phyloP scores from a whole-genome alignment of 371 early-diverging fungal genomes.

The Mucor lusitanicus region DNA sequence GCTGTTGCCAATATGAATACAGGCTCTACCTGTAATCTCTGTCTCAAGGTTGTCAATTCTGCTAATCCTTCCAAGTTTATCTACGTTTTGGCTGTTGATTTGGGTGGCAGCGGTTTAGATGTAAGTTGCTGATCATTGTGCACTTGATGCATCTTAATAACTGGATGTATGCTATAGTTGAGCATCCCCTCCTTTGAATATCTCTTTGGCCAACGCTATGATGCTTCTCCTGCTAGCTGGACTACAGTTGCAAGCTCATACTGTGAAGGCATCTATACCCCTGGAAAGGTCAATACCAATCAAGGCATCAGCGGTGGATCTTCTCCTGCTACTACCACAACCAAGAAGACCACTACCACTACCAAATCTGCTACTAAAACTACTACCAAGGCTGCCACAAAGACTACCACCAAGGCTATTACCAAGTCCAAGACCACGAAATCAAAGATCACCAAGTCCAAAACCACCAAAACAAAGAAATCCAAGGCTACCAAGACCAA shows the following conservation, averaged over 20 bases:
- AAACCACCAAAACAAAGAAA: not conserved
- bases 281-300: constrained; percentile 19
- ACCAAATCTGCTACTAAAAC: not conserved
- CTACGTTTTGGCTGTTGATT: constrained; percentile 59
- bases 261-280: constrained; percentile 29
- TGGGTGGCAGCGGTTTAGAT: constrained; percentile 55
- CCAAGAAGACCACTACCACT: not conserved
- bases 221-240: constrained; percentile 31
- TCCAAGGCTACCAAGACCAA: not conserved
- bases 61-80: constrained; percentile 35
- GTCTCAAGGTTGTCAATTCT: constrained; percentile 49
- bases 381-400: not conserved
- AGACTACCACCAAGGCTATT: not conserved
- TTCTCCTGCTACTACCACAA: not conserved
- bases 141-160: not conserved
- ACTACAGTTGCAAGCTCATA: constrained; percentile 20
- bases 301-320: constrained; percentile 22
- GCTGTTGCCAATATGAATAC: constrained; percentile 52
- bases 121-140: constrained; percentile 22
- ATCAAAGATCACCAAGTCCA: not conserved
- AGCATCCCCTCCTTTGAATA: constrained; percentile 32
- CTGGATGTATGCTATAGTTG: constrained; percentile 11
- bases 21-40: constrained; percentile 45
- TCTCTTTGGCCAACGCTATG: constrained; percentile 27
- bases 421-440: not conserved